These are phyloP conservation scores for Ceratobasidium sp. DNA, from an alignment of 1,284 basidiomycete genomes.

Conservation along the genomic window DNA sequence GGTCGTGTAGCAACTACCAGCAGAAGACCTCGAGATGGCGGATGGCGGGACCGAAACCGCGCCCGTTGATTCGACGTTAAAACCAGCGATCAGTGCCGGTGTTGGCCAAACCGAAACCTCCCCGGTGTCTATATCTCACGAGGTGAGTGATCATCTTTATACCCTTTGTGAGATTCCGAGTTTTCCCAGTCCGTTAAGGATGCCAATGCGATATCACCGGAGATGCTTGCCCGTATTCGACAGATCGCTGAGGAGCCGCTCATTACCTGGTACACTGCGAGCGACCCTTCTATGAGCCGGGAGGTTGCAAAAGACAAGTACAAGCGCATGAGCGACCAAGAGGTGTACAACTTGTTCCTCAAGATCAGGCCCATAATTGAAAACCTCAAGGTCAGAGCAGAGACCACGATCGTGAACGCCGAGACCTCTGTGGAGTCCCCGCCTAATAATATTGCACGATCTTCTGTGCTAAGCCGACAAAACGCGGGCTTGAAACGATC, in stretches of 20 bases:
- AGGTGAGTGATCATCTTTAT: constrained; percentile 1
- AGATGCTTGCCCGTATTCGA: constrained; percentile 16
- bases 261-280: constrained; percentile 11
- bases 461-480: neutral
- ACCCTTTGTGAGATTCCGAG: neutral
- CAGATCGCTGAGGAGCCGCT: constrained; percentile 12
- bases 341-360: constrained; percentile 11
- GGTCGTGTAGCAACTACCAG: neutral
- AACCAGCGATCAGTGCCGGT: neutral
- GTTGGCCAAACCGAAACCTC: neutral
- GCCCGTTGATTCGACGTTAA: neutral
- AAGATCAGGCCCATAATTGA: neutral
- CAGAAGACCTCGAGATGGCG: neutral
- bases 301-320: constrained; percentile 10
- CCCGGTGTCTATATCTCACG: neutral
- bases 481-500: neutral
- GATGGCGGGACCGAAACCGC: neutral
- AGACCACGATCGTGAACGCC: neutral
- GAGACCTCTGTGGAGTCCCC: neutral
- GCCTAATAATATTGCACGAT: neutral
- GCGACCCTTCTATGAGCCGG: constrained; percentile 13
- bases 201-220: constrained; percentile 2
- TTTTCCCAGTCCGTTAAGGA: neutral
- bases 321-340: constrained; percentile 19
- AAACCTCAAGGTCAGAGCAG: neutral